Evolutionary conservation across 106 monocot species (phyloP).

Genomic region (Platanthera zijinensis): DNA sequence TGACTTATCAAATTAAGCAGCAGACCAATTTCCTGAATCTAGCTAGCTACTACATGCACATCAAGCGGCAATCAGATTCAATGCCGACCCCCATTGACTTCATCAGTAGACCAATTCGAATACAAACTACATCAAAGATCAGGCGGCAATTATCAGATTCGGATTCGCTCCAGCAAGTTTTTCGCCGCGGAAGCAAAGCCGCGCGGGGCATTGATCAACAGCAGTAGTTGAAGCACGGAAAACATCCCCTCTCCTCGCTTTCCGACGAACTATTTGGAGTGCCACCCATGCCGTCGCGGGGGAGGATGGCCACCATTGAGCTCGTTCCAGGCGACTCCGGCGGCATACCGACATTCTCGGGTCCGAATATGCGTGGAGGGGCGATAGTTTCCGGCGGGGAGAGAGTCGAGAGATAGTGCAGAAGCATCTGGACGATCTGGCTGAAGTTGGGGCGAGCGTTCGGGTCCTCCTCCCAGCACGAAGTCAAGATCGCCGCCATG

Average conservation of each 20-base stretch:
- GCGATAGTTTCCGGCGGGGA: constrained; percentile 36
- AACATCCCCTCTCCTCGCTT: constrained; percentile 32
- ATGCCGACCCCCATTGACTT: not conserved
- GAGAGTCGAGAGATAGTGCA: constrained; percentile 65
- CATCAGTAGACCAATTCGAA: not conserved
- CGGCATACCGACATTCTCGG: constrained; percentile 74
- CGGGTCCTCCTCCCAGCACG: constrained; percentile 95
- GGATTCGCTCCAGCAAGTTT: not conserved
- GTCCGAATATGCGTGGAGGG: constrained; percentile 50
- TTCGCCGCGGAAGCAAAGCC: not conserved
- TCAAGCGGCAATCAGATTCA: not conserved
- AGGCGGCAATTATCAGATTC: not conserved
- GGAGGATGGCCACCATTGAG: constrained; percentile 66
- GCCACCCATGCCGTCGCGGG: constrained; percentile 50
- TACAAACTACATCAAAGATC: not conserved
- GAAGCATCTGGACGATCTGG: constrained; percentile 90
- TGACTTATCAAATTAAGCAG: too few relatives aligned
- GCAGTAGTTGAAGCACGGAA: constrained; percentile 81
- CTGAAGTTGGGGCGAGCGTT: constrained; percentile 78
- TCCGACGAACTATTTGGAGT: constrained; percentile 32
- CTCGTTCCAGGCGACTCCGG: constrained; percentile 98
- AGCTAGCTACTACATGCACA: too few relatives aligned
- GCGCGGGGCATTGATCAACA: constrained; percentile 8
- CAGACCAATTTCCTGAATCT: too few relatives aligned
- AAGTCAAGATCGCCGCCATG: constrained; percentile 58